Evolutionary conservation across 2,329 filamentous ascomycete species (phyloP).

Genomic region (Albifimbria verrucaria): DNA sequence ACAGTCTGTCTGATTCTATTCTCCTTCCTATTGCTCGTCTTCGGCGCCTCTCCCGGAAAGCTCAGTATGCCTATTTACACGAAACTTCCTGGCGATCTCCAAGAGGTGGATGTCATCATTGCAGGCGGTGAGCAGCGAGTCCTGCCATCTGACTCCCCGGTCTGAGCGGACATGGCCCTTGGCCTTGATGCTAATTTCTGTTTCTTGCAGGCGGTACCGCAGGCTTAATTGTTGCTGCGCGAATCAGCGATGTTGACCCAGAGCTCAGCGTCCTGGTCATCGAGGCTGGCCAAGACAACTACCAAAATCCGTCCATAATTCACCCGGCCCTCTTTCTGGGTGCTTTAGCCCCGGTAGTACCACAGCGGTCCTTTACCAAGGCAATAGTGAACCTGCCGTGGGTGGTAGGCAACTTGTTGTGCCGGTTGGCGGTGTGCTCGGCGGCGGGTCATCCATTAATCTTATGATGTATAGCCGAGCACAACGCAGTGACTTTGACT

Average conservation of each 20-base stretch:
- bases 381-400: conserved; percentile 10
- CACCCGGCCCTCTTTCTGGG: conserved; percentile 12
- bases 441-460: conserved; percentile 20
- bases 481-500: conserved; percentile 15
- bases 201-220: conserved; percentile 10
- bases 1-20: no score
- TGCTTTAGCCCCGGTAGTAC: conserved; percentile 11
- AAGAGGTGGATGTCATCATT: conserved; percentile 16
- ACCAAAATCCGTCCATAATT: conserved; percentile 13
- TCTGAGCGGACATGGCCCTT: neutral
- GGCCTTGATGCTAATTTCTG: neutral
- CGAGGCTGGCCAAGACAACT: conserved; percentile 15
- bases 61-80: conserved; percentile 1
- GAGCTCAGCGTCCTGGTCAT: conserved; percentile 15
- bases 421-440: conserved; percentile 14
- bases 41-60: no score
- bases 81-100: conserved; percentile 7
- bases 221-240: conserved; percentile 12
- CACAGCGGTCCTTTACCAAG: conserved; percentile 14
- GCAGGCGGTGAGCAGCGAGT: conserved; percentile 11
- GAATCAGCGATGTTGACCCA: conserved; percentile 13
- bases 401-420: conserved; percentile 11
- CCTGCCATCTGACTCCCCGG: neutral
- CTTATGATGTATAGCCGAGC: conserved; percentile 19
- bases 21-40: no score